Evolutionary conservation across 257 asterid genomes (phyloP).

Genomic region (Linderniella brevidens): DNA sequence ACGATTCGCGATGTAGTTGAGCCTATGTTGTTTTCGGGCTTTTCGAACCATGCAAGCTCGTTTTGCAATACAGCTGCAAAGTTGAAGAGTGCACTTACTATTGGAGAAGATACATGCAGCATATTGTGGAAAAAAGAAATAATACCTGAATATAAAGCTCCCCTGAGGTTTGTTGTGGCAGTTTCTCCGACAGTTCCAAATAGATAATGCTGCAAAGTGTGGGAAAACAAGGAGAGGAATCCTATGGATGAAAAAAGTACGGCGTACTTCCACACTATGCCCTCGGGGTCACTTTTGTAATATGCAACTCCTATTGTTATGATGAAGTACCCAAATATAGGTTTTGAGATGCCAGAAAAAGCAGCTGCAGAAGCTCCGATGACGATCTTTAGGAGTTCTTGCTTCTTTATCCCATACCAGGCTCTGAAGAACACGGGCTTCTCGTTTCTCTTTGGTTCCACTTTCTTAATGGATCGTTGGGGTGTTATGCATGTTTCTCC

Average conservation of each 20-base stretch:
- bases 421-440: slow-evolving; percentile 44
- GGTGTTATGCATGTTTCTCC: slow-evolving; percentile 18
- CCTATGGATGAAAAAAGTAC: slow-evolving; percentile 44
- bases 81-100: slow-evolving; percentile 7
- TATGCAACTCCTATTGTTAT: slow-evolving; percentile 79
- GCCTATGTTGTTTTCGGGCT: slow-evolving; percentile 52
- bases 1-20: slow-evolving; percentile 50
- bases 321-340: slow-evolving; percentile 66
- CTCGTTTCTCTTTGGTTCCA: slow-evolving; percentile 18
- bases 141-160: slow-evolving; percentile 53
- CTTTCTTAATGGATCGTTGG: slow-evolving; percentile 14
- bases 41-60: slow-evolving; percentile 73
- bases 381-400: slow-evolving; percentile 28
- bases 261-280: slow-evolving; percentile 39
- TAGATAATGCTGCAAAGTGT: slow-evolving; percentile 63
- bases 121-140: background rate
- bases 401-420: slow-evolving; percentile 45
- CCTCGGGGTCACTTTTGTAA: slow-evolving; percentile 29
- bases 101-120: slow-evolving; percentile 7
- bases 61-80: slow-evolving; percentile 48
- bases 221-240: slow-evolving; percentile 48
- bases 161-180: slow-evolving; percentile 59
- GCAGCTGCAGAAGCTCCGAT: slow-evolving; percentile 64
- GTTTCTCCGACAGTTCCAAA: slow-evolving; percentile 65
- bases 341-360: slow-evolving; percentile 65